These are phyloP conservation scores for Lachancea quebecensis DNA, from an alignment of 805 yeast species.

Conservation along the genomic window DNA sequence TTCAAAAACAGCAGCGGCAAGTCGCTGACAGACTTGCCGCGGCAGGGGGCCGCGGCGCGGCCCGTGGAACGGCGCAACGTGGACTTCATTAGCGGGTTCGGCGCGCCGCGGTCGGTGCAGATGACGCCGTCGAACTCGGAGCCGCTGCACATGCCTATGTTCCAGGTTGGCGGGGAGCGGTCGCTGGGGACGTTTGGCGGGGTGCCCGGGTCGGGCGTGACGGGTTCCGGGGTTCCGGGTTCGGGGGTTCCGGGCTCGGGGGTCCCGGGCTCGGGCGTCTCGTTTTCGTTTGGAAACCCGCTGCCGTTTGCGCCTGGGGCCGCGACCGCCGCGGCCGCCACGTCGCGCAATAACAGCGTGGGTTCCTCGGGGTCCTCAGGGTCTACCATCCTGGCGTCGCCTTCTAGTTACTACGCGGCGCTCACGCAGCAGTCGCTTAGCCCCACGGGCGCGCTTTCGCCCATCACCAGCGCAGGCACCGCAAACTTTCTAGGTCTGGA, in stretches of 20 bases:
- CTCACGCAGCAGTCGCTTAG: conserved; percentile 9
- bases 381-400: conserved; percentile 7
- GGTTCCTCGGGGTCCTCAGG: conserved; percentile 9
- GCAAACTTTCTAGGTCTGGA: background rate
- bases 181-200: background rate
- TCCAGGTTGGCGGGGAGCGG: conserved; percentile 8
- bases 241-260: too few relatives aligned
- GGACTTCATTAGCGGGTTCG: conserved; percentile 27
- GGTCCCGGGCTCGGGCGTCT: background rate
- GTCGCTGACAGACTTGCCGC: conserved; percentile 28
- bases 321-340: conserved; percentile 3
- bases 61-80: conserved; percentile 11
- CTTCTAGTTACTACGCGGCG: conserved; percentile 11
- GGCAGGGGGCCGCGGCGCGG: conserved; percentile 8
- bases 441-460: conserved; percentile 9
- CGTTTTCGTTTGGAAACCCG: conserved; percentile 1
- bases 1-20: conserved; percentile 30
- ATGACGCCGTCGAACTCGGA: conserved; percentile 24
- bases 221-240: too few relatives aligned
- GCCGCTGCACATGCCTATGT: conserved; percentile 11
- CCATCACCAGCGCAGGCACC: conserved; percentile 11
- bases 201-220: too few relatives aligned
- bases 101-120: conserved; percentile 10
- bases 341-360: conserved; percentile 8
- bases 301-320: conserved; percentile 1